Evolutionary conservation across 257 asterid genomes (phyloP), one percentile per base, ranked within the genome.

Genomic region (Osmanthus fragrans): DNA sequence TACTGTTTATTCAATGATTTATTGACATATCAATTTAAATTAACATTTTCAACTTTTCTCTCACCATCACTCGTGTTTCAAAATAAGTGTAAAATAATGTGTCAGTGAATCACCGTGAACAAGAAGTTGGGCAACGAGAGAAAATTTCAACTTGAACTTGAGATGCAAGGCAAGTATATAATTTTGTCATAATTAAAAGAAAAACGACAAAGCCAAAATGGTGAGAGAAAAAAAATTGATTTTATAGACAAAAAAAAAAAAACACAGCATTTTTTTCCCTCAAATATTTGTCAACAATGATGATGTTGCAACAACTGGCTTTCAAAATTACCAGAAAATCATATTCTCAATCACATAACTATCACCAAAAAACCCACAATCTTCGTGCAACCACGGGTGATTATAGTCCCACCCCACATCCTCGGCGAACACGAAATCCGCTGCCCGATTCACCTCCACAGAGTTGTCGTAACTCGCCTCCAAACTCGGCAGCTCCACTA

Each of bases 401-500:
- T 79, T 77, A 30, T 83, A 81, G 34, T 88, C 93, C 96, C 91
- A 79, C 60, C 77, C 86, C 33, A 75, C 64, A 8, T 82, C 91
- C 30, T 80, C 84, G 10, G 65, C 71, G 13, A 84, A 84, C 76
- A 75, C 27, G 63, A 83, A 77, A 54, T 80, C 86, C 42, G 67
- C 76, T 64, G 54, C 19, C n/a, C 70, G 51, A 1, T 45, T 65
- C 40, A 75, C 77, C 68, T 77, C 86, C 4, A 67, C 70, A 84
- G 80, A 76, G 75, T 83, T 90, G 73, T 76, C 92, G 75, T 74
- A 84, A 78, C 88, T 74, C 84, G 89, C 30, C 0, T 80, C 89
- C 1, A 91, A 65, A 15, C 84, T 85, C 79, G 96, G 96, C 70
- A 91, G 76, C 89, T 89, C 87, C 72, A 91, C 96, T 34, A 91